phyloP scores from a whole-genome alignment of 2,329 filamentous ascomycete genomes.

The Pseudocercospora cruenta region DNA sequence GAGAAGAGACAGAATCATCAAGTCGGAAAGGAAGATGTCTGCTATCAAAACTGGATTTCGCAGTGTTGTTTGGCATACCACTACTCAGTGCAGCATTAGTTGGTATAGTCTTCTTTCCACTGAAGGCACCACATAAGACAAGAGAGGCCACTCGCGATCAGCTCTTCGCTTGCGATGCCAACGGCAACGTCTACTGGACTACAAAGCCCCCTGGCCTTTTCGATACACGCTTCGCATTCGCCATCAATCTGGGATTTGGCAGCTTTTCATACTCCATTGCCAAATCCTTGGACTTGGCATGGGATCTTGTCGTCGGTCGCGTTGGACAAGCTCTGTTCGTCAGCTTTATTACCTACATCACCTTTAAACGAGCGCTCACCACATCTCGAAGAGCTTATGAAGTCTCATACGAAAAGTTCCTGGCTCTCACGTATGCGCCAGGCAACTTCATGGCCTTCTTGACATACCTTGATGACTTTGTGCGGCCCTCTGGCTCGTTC shows the following conservation, averaged over 20 bases:
- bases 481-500: not conserved
- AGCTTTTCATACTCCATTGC: slow-evolving; percentile 11
- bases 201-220: not conserved
- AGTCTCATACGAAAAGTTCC: slow-evolving; percentile 4
- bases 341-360: not conserved
- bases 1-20: not conserved
- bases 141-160: not conserved
- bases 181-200: not conserved
- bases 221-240: not conserved
- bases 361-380: not conserved
- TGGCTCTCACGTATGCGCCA: slow-evolving; percentile 1
- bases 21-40: not conserved
- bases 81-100: not conserved
- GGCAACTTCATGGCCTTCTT: not conserved
- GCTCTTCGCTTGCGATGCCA: not conserved
- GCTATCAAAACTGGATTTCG: not conserved
- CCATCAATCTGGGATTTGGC: slow-evolving; percentile 17
- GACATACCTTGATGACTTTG: not conserved
- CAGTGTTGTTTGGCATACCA: not conserved
- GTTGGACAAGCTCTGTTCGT: slow-evolving; percentile 14
- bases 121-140: not conserved
- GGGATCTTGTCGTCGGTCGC: slow-evolving; percentile 17
- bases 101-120: not conserved
- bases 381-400: not conserved
- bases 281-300: slow-evolving; percentile 20